Evolutionary conservation across 495 filamentous ascomycete genomes (phyloP), one percentile per base, ranked within the genome.

Genomic region (Trichoderma orchidacearum): DNA sequence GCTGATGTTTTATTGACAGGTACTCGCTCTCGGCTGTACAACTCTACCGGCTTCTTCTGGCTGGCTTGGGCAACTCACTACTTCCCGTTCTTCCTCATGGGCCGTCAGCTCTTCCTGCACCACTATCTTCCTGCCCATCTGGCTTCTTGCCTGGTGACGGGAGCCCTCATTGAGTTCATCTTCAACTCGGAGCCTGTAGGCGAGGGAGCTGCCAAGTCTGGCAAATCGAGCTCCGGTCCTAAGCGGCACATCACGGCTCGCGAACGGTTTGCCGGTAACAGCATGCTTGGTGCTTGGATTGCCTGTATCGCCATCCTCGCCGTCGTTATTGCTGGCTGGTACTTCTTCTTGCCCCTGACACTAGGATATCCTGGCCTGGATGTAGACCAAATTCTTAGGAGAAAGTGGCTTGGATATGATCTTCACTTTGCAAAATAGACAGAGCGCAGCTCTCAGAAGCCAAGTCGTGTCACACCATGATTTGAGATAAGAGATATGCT

Each of bases 21-120:
- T 63, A 87, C 93, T 30, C 90, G 93, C 54, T 90, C 86, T 31
- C 89, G 90, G 56, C 80, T 98, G 59, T 98, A 98, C 71, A 96
- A 96, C 78, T 94, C 88, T 59, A 97, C 94, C 0, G 93, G 93
- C 41, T 98, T 98, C 82, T 87, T 98, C 71, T 97, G 96, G 82
- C 86, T 98, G 57, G 83, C 96, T 5, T 98, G 93, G 93, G 86
- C 86, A 18, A 87, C 91, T 68, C 93, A 98, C 66, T 98, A 97
- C 72, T 88, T 95, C 73, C 94, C 93, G 5, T 98, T 98, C 76
- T 98, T 80, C 69, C 81, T 97, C 30, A 98, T 98, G 93, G 88
- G 90, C 56, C 88, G 93, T 59, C 93, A 98, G 70, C 81, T 98
- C 36, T 98, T 98, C 80, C 72, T 98, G 51, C 93, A 98, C 68